These are phyloP conservation scores for Nakataea oryzae DNA, from an alignment of 2,329 filamentous ascomycete genomes.

Conservation along the genomic window DNA sequence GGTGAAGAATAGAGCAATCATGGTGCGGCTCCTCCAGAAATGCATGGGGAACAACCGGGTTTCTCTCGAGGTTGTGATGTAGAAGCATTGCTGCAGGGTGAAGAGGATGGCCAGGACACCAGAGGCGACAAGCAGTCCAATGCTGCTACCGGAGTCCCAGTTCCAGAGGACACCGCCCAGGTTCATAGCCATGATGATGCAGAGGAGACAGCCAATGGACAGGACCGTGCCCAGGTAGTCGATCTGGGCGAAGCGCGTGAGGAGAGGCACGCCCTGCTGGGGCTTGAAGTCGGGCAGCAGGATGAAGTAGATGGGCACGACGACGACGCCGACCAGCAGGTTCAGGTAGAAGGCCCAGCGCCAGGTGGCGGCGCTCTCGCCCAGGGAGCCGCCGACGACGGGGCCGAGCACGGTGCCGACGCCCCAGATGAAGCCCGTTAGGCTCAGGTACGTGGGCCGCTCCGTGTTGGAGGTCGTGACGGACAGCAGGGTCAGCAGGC, in stretches of 20 bases:
- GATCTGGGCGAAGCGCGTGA: conserved; percentile 18
- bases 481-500: conserved; percentile 4
- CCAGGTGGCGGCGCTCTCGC: conserved; percentile 29
- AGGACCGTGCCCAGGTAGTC: conserved; percentile 34
- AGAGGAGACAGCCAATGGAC: conserved; percentile 24
- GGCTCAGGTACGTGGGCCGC: conserved; percentile 11
- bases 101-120: conserved; percentile 30
- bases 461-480: conserved; percentile 3
- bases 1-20: not conserved
- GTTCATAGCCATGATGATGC: conserved; percentile 34
- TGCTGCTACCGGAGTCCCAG: conserved; percentile 25
- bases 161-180: conserved; percentile 37
- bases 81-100: conserved; percentile 31
- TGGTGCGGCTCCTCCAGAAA: not conserved
- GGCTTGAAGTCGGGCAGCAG: conserved; percentile 15
- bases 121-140: conserved; percentile 9
- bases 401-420: conserved; percentile 35
- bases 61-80: not conserved
- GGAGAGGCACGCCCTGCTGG: conserved; percentile 7
- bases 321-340: conserved; percentile 31
- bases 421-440: conserved; percentile 29
- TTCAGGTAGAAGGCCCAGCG: conserved; percentile 46
- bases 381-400: conserved; percentile 34
- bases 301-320: conserved; percentile 17
- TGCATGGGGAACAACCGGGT: not conserved